phyloP scores from a whole-genome alignment of 225 moss, liverwort and hornwort genomes.

The Physcomitrium patens region DNA sequence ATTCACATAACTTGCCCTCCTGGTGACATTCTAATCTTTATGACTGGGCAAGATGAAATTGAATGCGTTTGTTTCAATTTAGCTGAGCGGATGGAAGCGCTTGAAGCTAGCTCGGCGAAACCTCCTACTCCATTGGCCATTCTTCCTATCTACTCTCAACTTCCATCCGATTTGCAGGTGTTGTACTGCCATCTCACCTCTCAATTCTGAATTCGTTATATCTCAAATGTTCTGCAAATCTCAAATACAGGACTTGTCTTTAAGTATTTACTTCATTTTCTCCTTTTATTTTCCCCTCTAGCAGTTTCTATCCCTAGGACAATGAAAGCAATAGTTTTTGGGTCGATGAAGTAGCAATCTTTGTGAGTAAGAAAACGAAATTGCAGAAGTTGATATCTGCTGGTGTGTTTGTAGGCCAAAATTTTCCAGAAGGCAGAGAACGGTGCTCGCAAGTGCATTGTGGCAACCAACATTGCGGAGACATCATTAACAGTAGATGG shows the following conservation, averaged over 20 bases:
- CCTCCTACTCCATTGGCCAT: slow-evolving; percentile 77
- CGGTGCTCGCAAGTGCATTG: slow-evolving; percentile 97
- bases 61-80: slow-evolving; percentile 98
- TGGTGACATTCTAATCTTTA: slow-evolving; percentile 96
- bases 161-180: slow-evolving; percentile 88
- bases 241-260: not conserved
- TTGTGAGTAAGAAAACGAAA: slow-evolving; percentile 1
- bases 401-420: slow-evolving; percentile 72
- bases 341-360: slow-evolving; percentile 5
- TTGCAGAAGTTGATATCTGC: slow-evolving; percentile 29
- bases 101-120: slow-evolving; percentile 78
- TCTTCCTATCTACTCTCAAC: slow-evolving; percentile 96
- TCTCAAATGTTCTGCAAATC: not conserved
- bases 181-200: not conserved
- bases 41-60: slow-evolving; percentile 99
- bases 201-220: slow-evolving; percentile 3
- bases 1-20: slow-evolving; percentile 94
- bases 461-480: slow-evolving; percentile 99
- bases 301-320: slow-evolving; percentile 3
- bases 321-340: not conserved
- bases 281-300: not conserved
- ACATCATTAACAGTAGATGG: slow-evolving; percentile 98
- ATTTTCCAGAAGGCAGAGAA: slow-evolving; percentile 98
- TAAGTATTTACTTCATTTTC: slow-evolving; percentile 2
- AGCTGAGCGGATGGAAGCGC: slow-evolving; percentile 91